phyloP scores from a whole-genome alignment of 352 stramenopile species.

The Phytophthora colocasiae region DNA sequence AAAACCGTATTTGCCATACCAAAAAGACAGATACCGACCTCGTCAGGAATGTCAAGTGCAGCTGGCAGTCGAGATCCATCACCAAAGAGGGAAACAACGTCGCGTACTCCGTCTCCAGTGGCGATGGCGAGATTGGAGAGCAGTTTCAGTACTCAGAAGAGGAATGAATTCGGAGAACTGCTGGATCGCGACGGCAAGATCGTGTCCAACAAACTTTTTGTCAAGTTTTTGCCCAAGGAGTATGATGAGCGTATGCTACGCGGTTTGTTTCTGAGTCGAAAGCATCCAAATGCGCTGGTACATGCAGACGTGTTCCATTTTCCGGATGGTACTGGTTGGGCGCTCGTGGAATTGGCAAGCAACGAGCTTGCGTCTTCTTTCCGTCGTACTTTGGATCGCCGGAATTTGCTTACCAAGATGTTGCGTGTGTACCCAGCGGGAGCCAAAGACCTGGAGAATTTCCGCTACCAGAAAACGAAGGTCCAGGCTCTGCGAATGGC shows the following conservation, averaged over 20 bases:
- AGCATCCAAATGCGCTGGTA: conserved; percentile 47
- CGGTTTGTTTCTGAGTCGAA: conserved; percentile 53
- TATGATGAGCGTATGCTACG: conserved; percentile 54
- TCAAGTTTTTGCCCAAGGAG: conserved; percentile 68
- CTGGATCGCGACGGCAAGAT: conserved; percentile 56
- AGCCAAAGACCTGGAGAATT: conserved; percentile 69
- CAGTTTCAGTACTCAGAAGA: conserved; percentile 28
- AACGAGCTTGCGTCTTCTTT: conserved; percentile 53
- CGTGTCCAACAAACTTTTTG: conserved; percentile 68
- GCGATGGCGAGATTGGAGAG: conserved; percentile 22
- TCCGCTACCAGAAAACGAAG: conserved; percentile 54
- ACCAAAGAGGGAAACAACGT: conserved; percentile 35
- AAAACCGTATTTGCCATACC: conserved; percentile 84
- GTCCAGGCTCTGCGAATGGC: conserved; percentile 43
- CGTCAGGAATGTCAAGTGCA: conserved; percentile 26
- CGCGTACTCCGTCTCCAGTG: conserved; percentile 22
- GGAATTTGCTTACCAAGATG: conserved; percentile 53
- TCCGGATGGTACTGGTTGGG: conserved; percentile 74
- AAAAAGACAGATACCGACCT: conserved; percentile 51
- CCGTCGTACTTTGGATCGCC: conserved; percentile 63
- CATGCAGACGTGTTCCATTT: conserved; percentile 79
- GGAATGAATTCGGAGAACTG: conserved; percentile 44
- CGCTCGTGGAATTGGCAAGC: conserved; percentile 71
- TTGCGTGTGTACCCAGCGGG: conserved; percentile 70
- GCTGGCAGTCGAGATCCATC: conserved; percentile 46